These are phyloP conservation scores for Lentinus tigrinus DNA, from an alignment of 768 basidiomycete genomes.

Conservation along the genomic window DNA sequence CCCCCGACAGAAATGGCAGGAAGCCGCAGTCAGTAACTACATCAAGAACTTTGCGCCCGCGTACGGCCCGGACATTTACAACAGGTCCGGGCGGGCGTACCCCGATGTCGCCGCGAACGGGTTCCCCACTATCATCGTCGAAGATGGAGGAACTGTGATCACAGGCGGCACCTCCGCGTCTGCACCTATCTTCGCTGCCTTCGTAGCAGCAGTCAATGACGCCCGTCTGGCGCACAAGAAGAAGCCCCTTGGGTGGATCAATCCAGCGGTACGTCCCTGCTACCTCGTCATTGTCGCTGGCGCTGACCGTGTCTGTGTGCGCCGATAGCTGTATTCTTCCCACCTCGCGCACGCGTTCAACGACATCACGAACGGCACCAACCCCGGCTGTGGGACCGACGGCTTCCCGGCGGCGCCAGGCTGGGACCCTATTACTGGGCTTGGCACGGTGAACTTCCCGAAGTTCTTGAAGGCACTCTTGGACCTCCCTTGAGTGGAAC, in stretches of 20 bases:
- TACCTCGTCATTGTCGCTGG: background rate
- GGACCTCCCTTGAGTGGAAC: slow-evolving; percentile 7
- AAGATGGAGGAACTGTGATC: slow-evolving; percentile 31
- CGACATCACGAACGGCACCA: slow-evolving; percentile 34
- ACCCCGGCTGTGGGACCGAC: slow-evolving; percentile 36
- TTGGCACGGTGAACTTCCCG: slow-evolving; percentile 33
- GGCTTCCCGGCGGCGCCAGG: slow-evolving; percentile 32
- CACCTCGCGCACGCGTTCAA: slow-evolving; percentile 24
- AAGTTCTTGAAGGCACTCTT: slow-evolving; percentile 8
- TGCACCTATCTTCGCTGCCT: slow-evolving; percentile 33
- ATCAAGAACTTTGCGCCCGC: slow-evolving; percentile 32
- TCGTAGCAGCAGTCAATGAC: slow-evolving; percentile 38
- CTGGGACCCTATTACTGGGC: slow-evolving; percentile 37
- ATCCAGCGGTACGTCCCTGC: slow-evolving; percentile 54
- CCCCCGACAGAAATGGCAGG: slow-evolving; percentile 34
- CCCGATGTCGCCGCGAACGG: slow-evolving; percentile 36
- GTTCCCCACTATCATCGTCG: slow-evolving; percentile 19
- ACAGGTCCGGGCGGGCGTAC: slow-evolving; percentile 34
- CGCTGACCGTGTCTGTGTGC: background rate
- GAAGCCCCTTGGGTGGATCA: slow-evolving; percentile 45
- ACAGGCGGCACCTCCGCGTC: slow-evolving; percentile 38
- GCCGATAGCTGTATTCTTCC: slow-evolving; percentile 19
- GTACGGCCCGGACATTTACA: slow-evolving; percentile 33
- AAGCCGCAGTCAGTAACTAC: slow-evolving; percentile 27
- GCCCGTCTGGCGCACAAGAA: slow-evolving; percentile 36